These are phyloP conservation scores for Cornus kousa DNA, from an alignment of 148 eudicot species.

Conservation along the genomic window DNA sequence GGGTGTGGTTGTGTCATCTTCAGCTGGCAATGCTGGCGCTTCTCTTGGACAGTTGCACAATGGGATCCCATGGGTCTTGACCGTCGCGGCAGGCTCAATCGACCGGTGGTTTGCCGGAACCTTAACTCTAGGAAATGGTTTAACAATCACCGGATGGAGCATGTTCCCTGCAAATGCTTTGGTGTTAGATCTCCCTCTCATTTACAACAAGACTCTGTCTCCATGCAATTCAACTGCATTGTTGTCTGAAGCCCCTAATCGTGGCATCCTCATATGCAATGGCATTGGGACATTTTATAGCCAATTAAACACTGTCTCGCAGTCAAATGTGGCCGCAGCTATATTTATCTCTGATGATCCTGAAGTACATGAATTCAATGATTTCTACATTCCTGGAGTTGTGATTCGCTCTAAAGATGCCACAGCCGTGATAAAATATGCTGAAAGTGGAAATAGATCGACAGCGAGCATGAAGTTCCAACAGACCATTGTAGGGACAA, in stretches of 20 bases:
- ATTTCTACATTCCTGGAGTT: conserved; percentile 14
- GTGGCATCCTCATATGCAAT: conserved; percentile 20
- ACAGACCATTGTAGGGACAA: conserved; percentile 29
- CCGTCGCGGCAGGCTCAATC: conserved; percentile 26
- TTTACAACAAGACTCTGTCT: conserved; percentile 22
- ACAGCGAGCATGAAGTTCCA: conserved; percentile 29
- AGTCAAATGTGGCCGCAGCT: conserved; percentile 8
- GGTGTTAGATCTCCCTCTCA: conserved; percentile 8
- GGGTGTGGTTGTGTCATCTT: conserved; percentile 22
- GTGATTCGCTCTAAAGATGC: conserved; percentile 20
- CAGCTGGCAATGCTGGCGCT: conserved; percentile 23
- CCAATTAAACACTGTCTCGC: neutral
- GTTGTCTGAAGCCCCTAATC: neutral
- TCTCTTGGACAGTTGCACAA: conserved; percentile 8
- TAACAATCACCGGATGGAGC: conserved; percentile 21
- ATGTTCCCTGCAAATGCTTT: conserved; percentile 27
- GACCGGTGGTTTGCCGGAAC: conserved; percentile 27
- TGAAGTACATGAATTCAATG: neutral
- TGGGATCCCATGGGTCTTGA: conserved; percentile 37
- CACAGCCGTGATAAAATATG: conserved; percentile 11
- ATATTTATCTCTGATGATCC: conserved; percentile 15
- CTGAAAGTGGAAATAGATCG: neutral
- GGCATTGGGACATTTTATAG: neutral
- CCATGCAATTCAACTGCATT: conserved; percentile 11
- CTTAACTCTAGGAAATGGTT: conserved; percentile 27